Percentiles rank a stretch among this genome's conserved stretches.
phyloP scores from a whole-genome alignment of 1,284 basidiomycete species.

The Papiliotrema terrestris region DNA sequence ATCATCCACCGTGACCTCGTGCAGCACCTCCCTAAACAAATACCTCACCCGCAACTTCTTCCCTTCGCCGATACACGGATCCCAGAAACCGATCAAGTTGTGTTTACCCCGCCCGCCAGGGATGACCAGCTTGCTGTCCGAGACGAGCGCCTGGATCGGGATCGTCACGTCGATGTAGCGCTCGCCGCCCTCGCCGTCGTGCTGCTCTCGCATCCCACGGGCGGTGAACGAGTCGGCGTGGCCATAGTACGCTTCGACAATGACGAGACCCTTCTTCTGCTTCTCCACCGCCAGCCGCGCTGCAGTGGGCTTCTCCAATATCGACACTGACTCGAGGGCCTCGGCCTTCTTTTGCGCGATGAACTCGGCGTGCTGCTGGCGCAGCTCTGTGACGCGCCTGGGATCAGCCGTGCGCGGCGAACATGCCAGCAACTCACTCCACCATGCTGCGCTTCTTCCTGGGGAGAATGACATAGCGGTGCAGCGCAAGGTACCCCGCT shows the following conservation, averaged over 20 bases:
- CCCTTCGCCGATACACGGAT: slow-evolving; percentile 48
- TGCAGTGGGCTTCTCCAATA: slow-evolving; percentile 50
- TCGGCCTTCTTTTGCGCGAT: slow-evolving; percentile 59
- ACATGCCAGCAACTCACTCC: slow-evolving; percentile 49
- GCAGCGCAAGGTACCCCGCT: slow-evolving; percentile 53
- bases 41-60: slow-evolving; percentile 67
- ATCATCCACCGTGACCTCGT: slow-evolving; percentile 74
- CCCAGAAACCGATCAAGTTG: slow-evolving; percentile 48
- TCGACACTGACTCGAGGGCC: slow-evolving; percentile 55
- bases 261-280: slow-evolving; percentile 56
- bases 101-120: slow-evolving; percentile 62
- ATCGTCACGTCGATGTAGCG: slow-evolving; percentile 67
- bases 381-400: slow-evolving; percentile 54
- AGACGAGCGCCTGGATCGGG: slow-evolving; percentile 76
- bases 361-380: slow-evolving; percentile 59
- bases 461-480: slow-evolving; percentile 60
- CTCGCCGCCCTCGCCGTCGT: slow-evolving; percentile 48
- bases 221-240: slow-evolving; percentile 40
- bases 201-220: slow-evolving; percentile 54
- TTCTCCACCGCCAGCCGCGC: slow-evolving; percentile 49
- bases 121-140: slow-evolving; percentile 72
- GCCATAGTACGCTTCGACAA: slow-evolving; percentile 69
- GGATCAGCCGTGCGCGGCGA: neutral
- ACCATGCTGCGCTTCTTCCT: slow-evolving; percentile 52
- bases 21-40: slow-evolving; percentile 66